These are phyloP conservation scores for Cercophora scortea DNA, from an alignment of 495 filamentous ascomycete species.

Conservation along the genomic window DNA sequence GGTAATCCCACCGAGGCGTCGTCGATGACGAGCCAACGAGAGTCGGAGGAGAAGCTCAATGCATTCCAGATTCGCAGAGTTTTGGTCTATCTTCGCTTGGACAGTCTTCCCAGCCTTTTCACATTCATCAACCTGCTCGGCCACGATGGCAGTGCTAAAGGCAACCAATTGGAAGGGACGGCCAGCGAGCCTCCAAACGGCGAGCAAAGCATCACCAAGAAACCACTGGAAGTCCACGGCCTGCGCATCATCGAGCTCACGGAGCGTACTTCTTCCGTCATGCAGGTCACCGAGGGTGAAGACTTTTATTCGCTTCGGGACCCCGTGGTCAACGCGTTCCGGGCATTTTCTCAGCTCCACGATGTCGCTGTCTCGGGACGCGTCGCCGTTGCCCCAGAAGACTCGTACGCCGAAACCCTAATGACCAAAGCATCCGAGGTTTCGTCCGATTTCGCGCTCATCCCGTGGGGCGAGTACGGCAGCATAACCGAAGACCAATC, in stretches of 20 bases:
- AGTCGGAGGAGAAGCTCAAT: constrained; percentile 35
- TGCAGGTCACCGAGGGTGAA: constrained; percentile 82
- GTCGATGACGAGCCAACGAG: constrained; percentile 22
- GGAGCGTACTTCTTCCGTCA: constrained; percentile 88
- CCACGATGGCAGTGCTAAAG: constrained; percentile 25
- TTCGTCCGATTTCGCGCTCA: constrained; percentile 69
- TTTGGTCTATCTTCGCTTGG: constrained; percentile 65
- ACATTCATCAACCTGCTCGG: constrained; percentile 75
- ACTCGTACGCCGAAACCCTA: constrained; percentile 71
- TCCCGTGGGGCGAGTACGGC: constrained; percentile 89
- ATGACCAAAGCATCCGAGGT: constrained; percentile 57
- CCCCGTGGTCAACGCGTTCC: constrained; percentile 87
- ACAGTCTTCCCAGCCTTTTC: constrained; percentile 80
- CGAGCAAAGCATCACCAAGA: constrained; percentile 22
- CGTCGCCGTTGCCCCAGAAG: constrained; percentile 67
- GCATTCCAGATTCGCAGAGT: constrained; percentile 39
- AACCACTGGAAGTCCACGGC: constrained; percentile 73
- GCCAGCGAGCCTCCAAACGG: constrained; percentile 10
- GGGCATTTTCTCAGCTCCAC: constrained; percentile 77
- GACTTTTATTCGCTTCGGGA: constrained; percentile 65
- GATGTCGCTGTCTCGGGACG: constrained; percentile 77
- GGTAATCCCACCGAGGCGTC: constrained; percentile 48
- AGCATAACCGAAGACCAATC: constrained; percentile 55
- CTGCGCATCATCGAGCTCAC: constrained; percentile 81
- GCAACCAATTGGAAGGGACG: constrained; percentile 16